Conservation (phyloP, 345 rosid genomes). For the Eucalyptus coolabah region DNA sequence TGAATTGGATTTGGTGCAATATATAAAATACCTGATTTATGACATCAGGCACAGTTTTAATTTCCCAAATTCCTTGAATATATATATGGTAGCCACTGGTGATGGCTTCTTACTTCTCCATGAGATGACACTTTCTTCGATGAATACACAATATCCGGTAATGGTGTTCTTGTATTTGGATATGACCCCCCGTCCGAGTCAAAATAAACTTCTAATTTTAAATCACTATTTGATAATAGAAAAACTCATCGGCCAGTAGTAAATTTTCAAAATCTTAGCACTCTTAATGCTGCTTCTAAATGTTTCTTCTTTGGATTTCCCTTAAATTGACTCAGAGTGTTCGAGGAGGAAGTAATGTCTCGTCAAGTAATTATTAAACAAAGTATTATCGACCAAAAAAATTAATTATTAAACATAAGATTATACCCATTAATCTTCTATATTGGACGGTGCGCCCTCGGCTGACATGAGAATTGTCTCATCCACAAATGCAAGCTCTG, state of each 20-base stretch:
- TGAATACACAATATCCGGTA: too few species aligned
- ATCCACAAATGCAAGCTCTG: not conserved
- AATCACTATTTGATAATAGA: too few species aligned
- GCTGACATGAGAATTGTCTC: not conserved
- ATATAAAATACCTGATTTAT: not conserved
- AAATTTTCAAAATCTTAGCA: too few species aligned
- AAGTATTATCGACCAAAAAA: too few species aligned
- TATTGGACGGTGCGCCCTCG: not conserved
- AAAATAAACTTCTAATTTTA: too few species aligned
- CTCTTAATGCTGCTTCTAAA: not conserved
- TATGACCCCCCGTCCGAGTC: too few species aligned
- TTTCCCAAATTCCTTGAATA: not conserved
- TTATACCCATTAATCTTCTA: not conserved
- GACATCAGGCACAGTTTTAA: not conserved
- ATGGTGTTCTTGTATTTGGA: too few species aligned
- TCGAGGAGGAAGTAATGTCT: too few species aligned
- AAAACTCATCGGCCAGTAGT: too few species aligned
- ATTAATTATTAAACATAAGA: too few species aligned
- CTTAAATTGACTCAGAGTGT: not conserved
- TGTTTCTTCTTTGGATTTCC: not conserved
- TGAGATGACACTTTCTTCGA: too few species aligned
- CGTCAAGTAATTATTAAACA: not conserved
- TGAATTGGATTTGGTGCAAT: not conserved
- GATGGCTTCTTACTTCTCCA: not conserved
- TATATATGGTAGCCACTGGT: not conserved